phyloP scores from a whole-genome alignment of 192 early-diverging fungal species.

The Backusella mclennaniae region DNA sequence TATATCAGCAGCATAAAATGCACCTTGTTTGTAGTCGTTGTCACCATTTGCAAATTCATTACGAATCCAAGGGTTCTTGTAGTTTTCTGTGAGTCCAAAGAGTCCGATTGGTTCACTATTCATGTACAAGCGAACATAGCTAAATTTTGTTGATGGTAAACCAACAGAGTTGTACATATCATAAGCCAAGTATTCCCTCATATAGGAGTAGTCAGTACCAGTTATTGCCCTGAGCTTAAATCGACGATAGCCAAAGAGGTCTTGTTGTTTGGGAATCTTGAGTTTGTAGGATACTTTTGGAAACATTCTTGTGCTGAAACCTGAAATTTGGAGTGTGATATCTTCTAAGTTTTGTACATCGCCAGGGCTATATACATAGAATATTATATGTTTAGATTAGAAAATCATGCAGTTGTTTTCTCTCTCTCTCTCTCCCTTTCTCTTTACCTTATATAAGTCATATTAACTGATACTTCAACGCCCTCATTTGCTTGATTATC shows the following conservation, averaged over 20 bases:
- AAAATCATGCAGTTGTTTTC: not conserved
- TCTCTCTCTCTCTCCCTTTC: too few relatives aligned
- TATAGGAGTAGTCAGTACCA: not conserved
- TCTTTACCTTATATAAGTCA: constrained; percentile 11
- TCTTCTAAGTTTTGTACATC: not conserved
- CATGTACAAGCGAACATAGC: not conserved
- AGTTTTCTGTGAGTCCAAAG: constrained; percentile 19
- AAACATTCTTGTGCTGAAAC: not conserved
- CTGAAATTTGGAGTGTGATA: not conserved
- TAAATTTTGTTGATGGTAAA: not conserved
- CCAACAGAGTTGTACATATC: not conserved
- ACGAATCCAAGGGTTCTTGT: constrained; percentile 37
- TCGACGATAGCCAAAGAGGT: constrained; percentile 4
- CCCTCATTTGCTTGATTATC: not conserved
- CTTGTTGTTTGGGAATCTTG: not conserved
- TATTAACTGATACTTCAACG: not conserved
- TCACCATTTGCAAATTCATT: constrained; percentile 26
- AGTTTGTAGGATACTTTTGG: constrained; percentile 6
- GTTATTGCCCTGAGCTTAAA: constrained; percentile 1
- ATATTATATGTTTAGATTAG: not conserved
- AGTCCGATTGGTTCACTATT: not conserved
- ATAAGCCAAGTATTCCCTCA: not conserved
- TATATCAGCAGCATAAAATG: not conserved
- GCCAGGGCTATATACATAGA: not conserved
- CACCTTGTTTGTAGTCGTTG: constrained; percentile 16